Base-by-base conservation (phyloP, 2,329 filamentous ascomycete genomes). In the Byssothecium circinans region DNA sequence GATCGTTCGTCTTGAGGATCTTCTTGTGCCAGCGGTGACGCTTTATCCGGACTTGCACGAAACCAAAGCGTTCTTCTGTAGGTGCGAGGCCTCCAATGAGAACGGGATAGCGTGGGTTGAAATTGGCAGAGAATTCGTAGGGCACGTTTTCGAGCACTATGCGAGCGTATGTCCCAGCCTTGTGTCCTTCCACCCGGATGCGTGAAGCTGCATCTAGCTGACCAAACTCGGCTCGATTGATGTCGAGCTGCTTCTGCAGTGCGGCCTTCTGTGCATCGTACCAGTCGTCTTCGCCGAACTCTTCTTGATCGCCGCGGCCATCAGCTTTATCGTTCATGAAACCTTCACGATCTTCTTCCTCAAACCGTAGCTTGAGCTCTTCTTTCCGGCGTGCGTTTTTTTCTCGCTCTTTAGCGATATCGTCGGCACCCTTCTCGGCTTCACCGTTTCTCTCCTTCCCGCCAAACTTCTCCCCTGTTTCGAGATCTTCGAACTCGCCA, bases 11-110 rank as follows among this genome's bases (percentile, higher is more conserved):
- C 78, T 99, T 99, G 58, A 99, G 80, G 60, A 97, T 97, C 78
- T 94, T 95, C 82, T 96, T 96, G 77, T 99, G 94, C 95, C 95
- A 99, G 57, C 94, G 82, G 71, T 99, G 94, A 44, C 91, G 83
- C 81, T 99, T 99, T 78, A 99, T 95, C 41, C 95, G 85, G 48
- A 96, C 86, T 72, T 99, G 94, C 8, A 97, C 86, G 67, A 88
- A 97, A 8, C 94, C 95, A 69, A 96, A 96, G 41, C 95, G 85
- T 70, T 97, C 91, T 72, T 99, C 94, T 0, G 92, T 96, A 7
- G 94, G 82, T 10, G 90, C 87, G 32, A 99, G 79, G n/a, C 94
- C 95, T 42, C 94, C 94, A 25, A 97, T 81, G 42, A 99, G 83
- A 50, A 99, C 80, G 15, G 94, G 94, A 67, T 85, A 87, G 41